A percentile compares a stretch with the other conserved stretches of the same genome.
phyloP scores from a whole-genome alignment of 192 early-diverging fungal species.

The Podochytrium sp. region DNA sequence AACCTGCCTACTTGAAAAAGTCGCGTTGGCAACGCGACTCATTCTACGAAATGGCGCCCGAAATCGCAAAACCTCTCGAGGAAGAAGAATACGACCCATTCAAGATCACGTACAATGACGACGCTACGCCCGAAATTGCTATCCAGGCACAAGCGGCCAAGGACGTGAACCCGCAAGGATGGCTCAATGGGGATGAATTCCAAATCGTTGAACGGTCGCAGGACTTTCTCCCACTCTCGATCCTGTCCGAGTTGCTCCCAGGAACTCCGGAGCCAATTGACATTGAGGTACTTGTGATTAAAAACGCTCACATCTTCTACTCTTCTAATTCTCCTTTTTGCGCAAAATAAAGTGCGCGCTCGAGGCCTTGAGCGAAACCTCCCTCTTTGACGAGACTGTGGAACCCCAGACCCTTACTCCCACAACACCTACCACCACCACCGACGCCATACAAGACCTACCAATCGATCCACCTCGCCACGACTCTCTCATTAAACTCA shows the following conservation, averaged over 20 bases:
- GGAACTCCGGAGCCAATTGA: slow-evolving; percentile 3
- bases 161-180: background rate
- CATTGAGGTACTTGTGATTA: background rate
- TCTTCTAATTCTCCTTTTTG: slow-evolving; percentile 2
- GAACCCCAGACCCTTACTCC: background rate
- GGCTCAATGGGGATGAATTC: background rate
- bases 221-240: background rate
- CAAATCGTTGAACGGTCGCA: background rate
- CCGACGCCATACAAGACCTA: background rate
- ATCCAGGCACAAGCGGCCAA: background rate
- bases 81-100: background rate
- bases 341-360: background rate
- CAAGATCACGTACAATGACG: background rate
- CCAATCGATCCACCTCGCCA: background rate
- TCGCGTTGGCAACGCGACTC: slow-evolving; percentile 3
- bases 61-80: background rate
- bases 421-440: background rate
- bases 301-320: background rate
- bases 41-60: background rate
- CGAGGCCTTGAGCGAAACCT: background rate
- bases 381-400: background rate
- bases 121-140: background rate
- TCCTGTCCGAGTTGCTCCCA: background rate
- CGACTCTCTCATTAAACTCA: background rate
- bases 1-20: slow-evolving; percentile 3